A percentile compares a stretch with the other conserved stretches of the same genome.
phyloP scores from a whole-genome alignment of 2,329 filamentous ascomycete genomes.

The Penicillium sp. region DNA sequence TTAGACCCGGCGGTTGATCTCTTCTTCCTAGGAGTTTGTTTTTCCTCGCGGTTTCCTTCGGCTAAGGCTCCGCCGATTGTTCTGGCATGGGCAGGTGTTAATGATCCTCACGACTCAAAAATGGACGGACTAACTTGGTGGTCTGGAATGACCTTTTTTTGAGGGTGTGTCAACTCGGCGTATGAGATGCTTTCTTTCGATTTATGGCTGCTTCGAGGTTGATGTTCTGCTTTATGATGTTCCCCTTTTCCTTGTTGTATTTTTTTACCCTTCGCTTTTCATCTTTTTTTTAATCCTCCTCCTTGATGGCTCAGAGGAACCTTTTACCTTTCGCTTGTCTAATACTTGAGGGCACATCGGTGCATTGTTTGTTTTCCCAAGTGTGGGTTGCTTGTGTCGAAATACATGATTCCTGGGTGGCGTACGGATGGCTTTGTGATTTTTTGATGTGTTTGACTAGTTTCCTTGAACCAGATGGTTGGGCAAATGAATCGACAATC shows the following conservation, averaged over 20 bases:
- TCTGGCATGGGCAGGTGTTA: constrained; percentile 43
- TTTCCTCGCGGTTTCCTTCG: constrained; percentile 20
- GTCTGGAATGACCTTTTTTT: constrained; percentile 30
- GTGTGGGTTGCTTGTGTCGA: constrained; percentile 23
- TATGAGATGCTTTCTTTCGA: constrained; percentile 25
- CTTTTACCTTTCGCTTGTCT: constrained; percentile 26
- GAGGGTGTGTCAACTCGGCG: constrained; percentile 34
- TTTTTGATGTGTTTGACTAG: constrained; percentile 19
- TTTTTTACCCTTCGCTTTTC: constrained; percentile 22
- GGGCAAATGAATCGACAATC: constrained; percentile 19
- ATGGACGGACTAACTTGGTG: constrained; percentile 35
- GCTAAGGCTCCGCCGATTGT: constrained; percentile 27
- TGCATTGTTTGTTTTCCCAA: constrained; percentile 19
- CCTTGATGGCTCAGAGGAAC: constrained; percentile 13
- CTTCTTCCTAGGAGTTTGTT: constrained; percentile 17
- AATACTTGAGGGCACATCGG: constrained; percentile 26
- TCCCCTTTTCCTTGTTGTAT: constrained; percentile 18
- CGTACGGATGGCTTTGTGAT: constrained; percentile 25
- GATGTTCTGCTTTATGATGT: constrained; percentile 25
- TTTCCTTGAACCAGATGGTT: constrained; percentile 19
- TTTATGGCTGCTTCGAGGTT: constrained; percentile 24
- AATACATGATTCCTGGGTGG: constrained; percentile 27
- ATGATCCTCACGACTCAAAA: constrained; percentile 42
- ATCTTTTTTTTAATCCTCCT: constrained; percentile 13
- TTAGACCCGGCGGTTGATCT: constrained; percentile 20